A percentile compares a stretch with the other conserved stretches of the same genome.
phyloP scores from a whole-genome alignment of 352 stramenopile genomes.

The Labyrinthula sp. region DNA sequence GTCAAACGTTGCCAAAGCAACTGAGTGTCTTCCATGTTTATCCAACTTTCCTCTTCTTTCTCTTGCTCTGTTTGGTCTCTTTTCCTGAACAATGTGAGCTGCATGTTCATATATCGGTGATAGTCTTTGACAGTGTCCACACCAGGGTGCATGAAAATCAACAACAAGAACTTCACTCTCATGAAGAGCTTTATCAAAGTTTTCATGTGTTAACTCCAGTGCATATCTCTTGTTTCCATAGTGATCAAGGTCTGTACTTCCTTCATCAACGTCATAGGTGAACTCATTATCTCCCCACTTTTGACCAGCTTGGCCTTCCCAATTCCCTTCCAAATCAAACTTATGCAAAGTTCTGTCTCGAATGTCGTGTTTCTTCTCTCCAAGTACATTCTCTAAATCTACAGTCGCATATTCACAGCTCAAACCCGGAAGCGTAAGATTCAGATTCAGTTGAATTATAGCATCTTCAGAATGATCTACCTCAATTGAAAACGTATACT shows the following conservation, averaged over 20 bases:
- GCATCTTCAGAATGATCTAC: conserved; percentile 20
- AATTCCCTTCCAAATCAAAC: conserved; percentile 11
- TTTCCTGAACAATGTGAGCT: conserved; percentile 9
- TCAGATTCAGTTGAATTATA: conserved; percentile 27
- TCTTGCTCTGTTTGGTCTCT: too few relatives aligned
- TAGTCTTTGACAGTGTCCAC: conserved; percentile 23
- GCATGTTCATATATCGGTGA: conserved; percentile 24
- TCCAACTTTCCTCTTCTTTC: conserved; percentile 21
- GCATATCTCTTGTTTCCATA: conserved; percentile 21
- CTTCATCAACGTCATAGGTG: conserved; percentile 19
- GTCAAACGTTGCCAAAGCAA: conserved; percentile 25
- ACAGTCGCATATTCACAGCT: conserved; percentile 12
- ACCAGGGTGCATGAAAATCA: conserved; percentile 28
- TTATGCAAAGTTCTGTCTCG: conserved; percentile 21
- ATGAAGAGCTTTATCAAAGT: conserved; percentile 21
- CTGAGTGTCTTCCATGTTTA: conserved; percentile 22
- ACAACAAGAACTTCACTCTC: conserved; percentile 20
- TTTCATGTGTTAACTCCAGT: conserved; percentile 14
- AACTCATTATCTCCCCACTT: neutral
- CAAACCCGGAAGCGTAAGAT: conserved; percentile 17
- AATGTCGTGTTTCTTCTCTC: conserved; percentile 7
- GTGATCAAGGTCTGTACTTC: conserved; percentile 19
- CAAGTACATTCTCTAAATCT: conserved; percentile 22
- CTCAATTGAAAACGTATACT: conserved; percentile 14
- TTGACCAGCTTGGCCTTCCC: neutral